Percentiles rank a stretch among this genome's conserved stretches.
Conservation (phyloP, 129 eudicot species). For the Silybum marianum region DNA sequence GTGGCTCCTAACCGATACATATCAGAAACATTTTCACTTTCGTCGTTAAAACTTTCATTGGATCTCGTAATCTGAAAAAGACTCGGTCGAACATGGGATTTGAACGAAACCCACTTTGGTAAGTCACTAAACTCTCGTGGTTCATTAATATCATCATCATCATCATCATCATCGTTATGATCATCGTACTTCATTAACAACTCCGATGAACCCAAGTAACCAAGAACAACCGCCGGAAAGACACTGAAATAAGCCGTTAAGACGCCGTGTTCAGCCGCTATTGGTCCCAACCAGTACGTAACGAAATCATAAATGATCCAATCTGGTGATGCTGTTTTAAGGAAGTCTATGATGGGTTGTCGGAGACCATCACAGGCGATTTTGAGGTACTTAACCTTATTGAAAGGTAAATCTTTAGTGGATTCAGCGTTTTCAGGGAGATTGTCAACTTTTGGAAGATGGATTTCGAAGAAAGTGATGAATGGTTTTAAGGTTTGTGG, state of each 20-base stretch:
- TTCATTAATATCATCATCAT: too few relatives aligned
- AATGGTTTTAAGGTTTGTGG: constrained; percentile 9
- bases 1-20: neutral
- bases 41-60: neutral
- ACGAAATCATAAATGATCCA: constrained; percentile 45
- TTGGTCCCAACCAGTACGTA: constrained; percentile 31
- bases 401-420: constrained; percentile 21
- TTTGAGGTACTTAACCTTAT: constrained; percentile 24
- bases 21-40: neutral
- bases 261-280: constrained; percentile 33
- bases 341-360: constrained; percentile 12
- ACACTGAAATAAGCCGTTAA: constrained; percentile 16
- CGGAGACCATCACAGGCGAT: constrained; percentile 29
- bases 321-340: constrained; percentile 15
- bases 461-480: constrained; percentile 23
- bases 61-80: neutral
- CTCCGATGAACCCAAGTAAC: neutral
- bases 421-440: constrained; percentile 39
- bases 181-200: neutral
- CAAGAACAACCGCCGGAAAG: neutral
- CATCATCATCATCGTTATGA: too few relatives aligned
- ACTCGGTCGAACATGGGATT: neutral
- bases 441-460: constrained; percentile 10
- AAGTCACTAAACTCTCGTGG: neutral
- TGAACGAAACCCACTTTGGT: neutral